Percentiles rank a stretch among this genome's conserved stretches.
phyloP scores from a whole-genome alignment of 371 early-diverging fungal genomes.

The Mucor mucedo region DNA sequence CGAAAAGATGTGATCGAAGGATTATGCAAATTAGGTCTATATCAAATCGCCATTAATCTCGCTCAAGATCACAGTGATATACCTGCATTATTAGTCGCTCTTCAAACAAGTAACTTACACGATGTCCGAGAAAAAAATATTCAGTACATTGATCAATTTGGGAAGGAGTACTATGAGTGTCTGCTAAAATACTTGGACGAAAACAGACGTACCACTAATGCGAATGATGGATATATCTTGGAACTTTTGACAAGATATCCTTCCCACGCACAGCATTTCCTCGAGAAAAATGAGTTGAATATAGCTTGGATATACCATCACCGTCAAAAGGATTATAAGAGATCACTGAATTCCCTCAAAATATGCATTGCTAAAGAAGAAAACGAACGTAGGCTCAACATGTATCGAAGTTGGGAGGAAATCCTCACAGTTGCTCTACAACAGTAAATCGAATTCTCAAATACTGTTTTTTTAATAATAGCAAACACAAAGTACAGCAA shows the following conservation, averaged over 20 bases:
- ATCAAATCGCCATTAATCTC: slow-evolving; percentile 5
- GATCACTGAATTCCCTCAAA: not conserved
- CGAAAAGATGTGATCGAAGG: slow-evolving; percentile 3
- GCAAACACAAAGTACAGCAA: no score
- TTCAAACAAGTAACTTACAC: not conserved
- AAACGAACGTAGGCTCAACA: no score
- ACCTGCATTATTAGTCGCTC: not conserved
- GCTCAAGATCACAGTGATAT: slow-evolving; percentile 12
- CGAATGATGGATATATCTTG: not conserved
- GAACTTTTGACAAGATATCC: not conserved
- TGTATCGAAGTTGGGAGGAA: no score
- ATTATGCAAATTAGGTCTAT: not conserved
- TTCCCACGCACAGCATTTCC: not conserved
- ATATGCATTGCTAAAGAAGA: no score
- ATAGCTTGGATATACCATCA: slow-evolving; percentile 14
- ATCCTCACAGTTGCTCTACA: no score
- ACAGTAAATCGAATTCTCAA: no score
- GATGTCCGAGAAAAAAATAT: not conserved
- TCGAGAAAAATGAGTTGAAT: not conserved
- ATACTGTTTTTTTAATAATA: no score
- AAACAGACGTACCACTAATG: not conserved
- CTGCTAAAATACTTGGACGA: slow-evolving; percentile 1
- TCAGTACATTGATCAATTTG: slow-evolving; percentile 8
- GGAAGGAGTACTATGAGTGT: not conserved
- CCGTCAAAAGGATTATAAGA: slow-evolving; percentile 8